Evolutionary conservation across 805 yeast genomes (phyloP).

Genomic region (Starmerella vaccinii): DNA sequence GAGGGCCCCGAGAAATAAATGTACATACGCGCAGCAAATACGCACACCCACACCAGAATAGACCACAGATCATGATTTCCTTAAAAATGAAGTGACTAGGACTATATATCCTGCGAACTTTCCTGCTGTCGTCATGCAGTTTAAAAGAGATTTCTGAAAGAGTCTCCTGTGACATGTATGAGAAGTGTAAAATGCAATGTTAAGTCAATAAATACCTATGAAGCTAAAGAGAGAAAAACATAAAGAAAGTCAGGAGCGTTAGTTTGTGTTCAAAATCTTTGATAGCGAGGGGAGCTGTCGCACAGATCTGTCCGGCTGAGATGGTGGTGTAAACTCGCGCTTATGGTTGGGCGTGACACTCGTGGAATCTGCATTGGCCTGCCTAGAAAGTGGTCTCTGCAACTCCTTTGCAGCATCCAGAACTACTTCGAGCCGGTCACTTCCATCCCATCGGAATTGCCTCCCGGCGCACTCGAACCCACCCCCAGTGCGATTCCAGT

Average conservation of each 20-base stretch:
- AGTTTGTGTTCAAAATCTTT: conserved; percentile 10
- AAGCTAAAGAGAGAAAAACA: background rate
- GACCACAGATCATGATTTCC: too few species aligned
- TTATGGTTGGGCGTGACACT: background rate
- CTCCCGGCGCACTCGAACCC: conserved; percentile 34
- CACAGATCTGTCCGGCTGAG: background rate
- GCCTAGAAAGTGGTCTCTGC: background rate
- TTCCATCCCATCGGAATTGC: conserved; percentile 35
- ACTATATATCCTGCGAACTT: too few species aligned
- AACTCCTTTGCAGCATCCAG: background rate
- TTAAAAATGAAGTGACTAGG: too few species aligned
- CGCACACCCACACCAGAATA: background rate
- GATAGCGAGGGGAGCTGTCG: conserved; percentile 14
- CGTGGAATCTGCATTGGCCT: background rate
- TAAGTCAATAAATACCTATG: background rate
- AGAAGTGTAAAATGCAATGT: background rate
- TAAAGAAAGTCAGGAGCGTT: background rate
- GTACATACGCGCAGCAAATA: background rate
- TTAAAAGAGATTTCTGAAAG: too few species aligned
- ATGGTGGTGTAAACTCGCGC: background rate
- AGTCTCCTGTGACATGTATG: too few species aligned
- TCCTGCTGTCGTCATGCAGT: too few species aligned
- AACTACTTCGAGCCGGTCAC: conserved; percentile 24
- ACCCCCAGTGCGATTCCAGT: conserved; percentile 26
- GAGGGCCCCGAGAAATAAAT: background rate